A percentile compares a stretch with the other conserved stretches of the same genome.
Conservation (phyloP, 768 basidiomycete species). For the Amanita pallidorosea region DNA sequence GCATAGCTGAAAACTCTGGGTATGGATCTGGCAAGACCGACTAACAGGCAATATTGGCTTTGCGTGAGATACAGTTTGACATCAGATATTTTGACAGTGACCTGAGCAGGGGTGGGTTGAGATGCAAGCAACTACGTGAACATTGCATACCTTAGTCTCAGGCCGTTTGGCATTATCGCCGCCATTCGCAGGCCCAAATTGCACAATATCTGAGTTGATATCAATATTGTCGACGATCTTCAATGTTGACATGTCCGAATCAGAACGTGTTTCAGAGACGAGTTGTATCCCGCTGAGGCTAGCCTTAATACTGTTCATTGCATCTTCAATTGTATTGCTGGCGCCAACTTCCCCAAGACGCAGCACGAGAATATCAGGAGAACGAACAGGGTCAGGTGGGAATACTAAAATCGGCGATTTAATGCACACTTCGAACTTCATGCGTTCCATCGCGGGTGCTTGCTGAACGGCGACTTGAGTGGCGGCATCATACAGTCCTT, state of each 20-base stretch:
- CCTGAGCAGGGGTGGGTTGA: slow-evolving; percentile 26
- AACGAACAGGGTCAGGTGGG: slow-evolving; percentile 54
- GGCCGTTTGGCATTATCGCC: slow-evolving; percentile 43
- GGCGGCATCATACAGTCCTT: slow-evolving; percentile 90
- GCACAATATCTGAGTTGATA: slow-evolving; percentile 56
- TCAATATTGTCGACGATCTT: slow-evolving; percentile 92
- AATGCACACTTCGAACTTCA: slow-evolving; percentile 86
- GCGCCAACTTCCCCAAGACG: slow-evolving; percentile 85
- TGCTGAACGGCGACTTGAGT: slow-evolving; percentile 86
- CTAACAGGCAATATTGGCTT: slow-evolving; percentile 65
- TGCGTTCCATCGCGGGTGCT: slow-evolving; percentile 87
- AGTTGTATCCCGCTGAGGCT: slow-evolving; percentile 79
- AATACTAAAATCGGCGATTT: slow-evolving; percentile 89
- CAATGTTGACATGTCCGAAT: slow-evolving; percentile 39
- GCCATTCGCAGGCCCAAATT: slow-evolving; percentile 47
- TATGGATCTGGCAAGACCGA: slow-evolving; percentile 57
- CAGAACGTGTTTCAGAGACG: slow-evolving; percentile 51
- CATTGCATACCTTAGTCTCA: slow-evolving; percentile 56
- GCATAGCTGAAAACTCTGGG: slow-evolving; percentile 43
- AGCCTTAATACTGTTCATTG: slow-evolving; percentile 54
- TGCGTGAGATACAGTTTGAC: slow-evolving; percentile 79
- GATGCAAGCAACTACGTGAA: neutral
- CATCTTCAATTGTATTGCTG: slow-evolving; percentile 56
- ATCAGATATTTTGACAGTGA: slow-evolving; percentile 68
- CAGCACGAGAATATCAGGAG: slow-evolving; percentile 64